phyloP scores from a whole-genome alignment of 1,284 basidiomycete species.

The Pseudozyma flocculosa region DNA sequence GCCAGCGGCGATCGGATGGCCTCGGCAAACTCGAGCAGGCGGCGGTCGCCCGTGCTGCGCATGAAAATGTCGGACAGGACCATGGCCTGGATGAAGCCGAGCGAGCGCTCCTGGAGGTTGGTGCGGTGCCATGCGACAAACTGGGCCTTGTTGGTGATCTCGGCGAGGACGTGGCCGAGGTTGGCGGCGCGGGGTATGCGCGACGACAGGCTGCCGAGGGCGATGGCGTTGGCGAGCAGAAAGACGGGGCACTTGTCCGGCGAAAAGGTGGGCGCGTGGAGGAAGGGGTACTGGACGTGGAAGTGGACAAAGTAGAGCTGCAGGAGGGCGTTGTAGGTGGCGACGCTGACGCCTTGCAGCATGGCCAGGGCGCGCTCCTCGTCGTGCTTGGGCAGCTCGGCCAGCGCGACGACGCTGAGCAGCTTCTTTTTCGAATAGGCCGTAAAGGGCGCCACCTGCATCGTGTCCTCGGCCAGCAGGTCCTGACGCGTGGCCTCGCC shows the following conservation, averaged over 20 bases:
- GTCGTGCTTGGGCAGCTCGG: constrained; percentile 1
- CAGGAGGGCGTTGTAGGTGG: constrained; percentile 14
- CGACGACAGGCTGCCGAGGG: constrained; percentile 3
- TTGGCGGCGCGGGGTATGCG: constrained; percentile 11
- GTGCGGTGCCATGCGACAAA: not conserved
- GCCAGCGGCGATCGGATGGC: constrained; percentile 2
- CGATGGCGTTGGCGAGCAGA: constrained; percentile 5
- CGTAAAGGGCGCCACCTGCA: too few species aligned
- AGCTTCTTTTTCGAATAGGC: too few species aligned
- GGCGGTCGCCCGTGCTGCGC: constrained; percentile 15
- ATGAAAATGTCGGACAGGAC: constrained; percentile 8
- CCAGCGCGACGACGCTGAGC: too few species aligned
- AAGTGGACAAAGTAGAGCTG: constrained; percentile 27
- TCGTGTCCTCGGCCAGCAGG: too few species aligned
- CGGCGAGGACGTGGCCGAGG: constrained; percentile 8
- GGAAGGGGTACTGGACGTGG: constrained; percentile 14
- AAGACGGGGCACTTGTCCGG: constrained; percentile 9
- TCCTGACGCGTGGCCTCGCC: too few species aligned
- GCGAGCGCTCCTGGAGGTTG: constrained; percentile 5
- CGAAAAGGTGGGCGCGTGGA: constrained; percentile 21
- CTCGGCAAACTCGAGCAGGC: constrained; percentile 14
- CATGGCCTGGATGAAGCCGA: constrained; percentile 12
- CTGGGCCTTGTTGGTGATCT: not conserved
- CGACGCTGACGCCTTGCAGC: constrained; percentile 7
- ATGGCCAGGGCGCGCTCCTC: constrained; percentile 1